Evolutionary conservation across 768 basidiomycete species (phyloP), one percentile per base, ranked within the genome.

Genomic region (Lactarius indigo): DNA sequence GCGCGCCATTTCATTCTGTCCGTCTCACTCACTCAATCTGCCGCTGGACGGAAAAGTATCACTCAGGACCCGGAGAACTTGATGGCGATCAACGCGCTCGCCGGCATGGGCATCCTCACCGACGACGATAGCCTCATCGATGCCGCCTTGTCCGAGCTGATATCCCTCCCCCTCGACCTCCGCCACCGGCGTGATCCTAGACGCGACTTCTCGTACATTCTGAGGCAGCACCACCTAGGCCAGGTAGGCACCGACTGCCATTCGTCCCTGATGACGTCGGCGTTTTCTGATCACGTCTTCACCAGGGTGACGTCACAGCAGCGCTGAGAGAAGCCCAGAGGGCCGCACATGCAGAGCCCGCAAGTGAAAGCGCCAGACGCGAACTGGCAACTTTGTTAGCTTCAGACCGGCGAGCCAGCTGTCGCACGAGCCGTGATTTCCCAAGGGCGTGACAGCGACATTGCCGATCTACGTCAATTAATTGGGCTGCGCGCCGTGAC

Each of bases 81-180:
- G 59, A 81, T 84, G 62, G 93, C 92, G 1, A 90, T 96, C 75
- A 91, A 89, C 56, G 84, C 88, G 0, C 83, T 98, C 1, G 91
- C 91, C 0, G 91, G 90, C n/a, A 94, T 97, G 85, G 94, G 92
- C 13, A 87, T 94, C 63, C 77, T 95, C 61, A 89, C 89, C 3
- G 81, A 82, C 39, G 94, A 96, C 71, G 87, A 90, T 39, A 83
- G 82, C 41, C 82, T 97, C 23, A 82, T 95, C 30, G 92, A 96
- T 74, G 95, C 94, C 1, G 90, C 94, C 0, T 78, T 96, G 15
- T 88, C 90, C 0, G 94, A 97, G 74, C 84, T 96, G 20, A 80
- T 89, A 23, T 79, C 84, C 0, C 79, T 94, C 28, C 84, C 93
- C 0, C 73, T 87, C 20, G 87, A 93, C 65, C 81, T 85, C 68